Evolutionary conservation across 805 yeast genomes (phyloP).

Genomic region (Wickerhamiella australiensis): DNA sequence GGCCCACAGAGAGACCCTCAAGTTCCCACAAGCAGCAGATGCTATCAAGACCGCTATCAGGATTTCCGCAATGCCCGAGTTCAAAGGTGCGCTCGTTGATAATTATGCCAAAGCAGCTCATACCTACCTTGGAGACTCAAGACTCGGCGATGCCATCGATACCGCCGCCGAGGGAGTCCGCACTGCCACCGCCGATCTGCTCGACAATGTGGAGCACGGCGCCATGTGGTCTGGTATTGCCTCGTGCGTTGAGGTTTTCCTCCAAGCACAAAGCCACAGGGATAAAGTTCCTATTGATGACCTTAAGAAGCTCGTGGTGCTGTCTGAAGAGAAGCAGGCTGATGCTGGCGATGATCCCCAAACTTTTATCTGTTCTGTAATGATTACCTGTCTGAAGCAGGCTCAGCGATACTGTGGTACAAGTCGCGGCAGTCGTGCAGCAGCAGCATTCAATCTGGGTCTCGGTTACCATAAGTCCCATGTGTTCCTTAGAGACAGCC

Average conservation of each 20-base stretch:
- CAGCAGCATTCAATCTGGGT: constrained; percentile 57
- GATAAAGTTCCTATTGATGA: constrained; percentile 39
- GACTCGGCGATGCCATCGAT: constrained; percentile 50
- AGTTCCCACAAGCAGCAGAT: constrained; percentile 46
- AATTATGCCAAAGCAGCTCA: constrained; percentile 34
- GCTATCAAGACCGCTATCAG: constrained; percentile 7
- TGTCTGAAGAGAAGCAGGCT: constrained; percentile 14
- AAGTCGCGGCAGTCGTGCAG: constrained; percentile 28
- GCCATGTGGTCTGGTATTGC: constrained; percentile 57
- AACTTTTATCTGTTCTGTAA: not conserved
- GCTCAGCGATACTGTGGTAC: constrained; percentile 3
- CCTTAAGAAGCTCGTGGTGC: constrained; percentile 23
- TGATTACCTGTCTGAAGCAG: not conserved
- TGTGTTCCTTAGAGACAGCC: constrained; percentile 24
- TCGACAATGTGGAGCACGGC: constrained; percentile 29
- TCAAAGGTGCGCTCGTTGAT: constrained; percentile 41
- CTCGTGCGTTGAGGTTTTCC: constrained; percentile 43
- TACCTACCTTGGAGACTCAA: constrained; percentile 45
- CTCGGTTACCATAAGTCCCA: constrained; percentile 43
- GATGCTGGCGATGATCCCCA: not conserved
- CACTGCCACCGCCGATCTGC: constrained; percentile 32
- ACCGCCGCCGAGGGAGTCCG: constrained; percentile 38
- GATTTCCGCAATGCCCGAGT: constrained; percentile 33
- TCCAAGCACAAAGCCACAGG: constrained; percentile 44
- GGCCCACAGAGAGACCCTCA: constrained; percentile 50